Evolutionary conservation across 805 yeast genomes (phyloP).

Genomic region (Cyberlindnera nakhonratchasimensis): DNA sequence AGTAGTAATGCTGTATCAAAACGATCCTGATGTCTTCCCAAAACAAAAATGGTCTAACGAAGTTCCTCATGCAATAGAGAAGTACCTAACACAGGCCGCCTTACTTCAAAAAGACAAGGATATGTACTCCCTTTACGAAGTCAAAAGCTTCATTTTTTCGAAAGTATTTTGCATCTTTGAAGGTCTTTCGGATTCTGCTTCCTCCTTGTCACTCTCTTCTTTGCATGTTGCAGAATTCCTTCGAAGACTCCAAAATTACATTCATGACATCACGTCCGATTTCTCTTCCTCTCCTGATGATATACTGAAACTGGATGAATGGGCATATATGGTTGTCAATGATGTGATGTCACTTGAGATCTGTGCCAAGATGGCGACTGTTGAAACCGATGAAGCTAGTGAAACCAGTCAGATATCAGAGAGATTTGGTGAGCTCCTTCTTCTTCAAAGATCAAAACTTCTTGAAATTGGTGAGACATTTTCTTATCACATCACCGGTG

Average conservation of each 20-base stretch:
- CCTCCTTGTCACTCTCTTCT: constrained; percentile 40
- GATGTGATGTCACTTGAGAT: constrained; percentile 34
- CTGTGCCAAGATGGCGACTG: constrained; percentile 12
- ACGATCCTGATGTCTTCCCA: constrained; percentile 3
- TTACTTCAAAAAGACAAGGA: background rate
- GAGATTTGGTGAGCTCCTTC: constrained; percentile 45
- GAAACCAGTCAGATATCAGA: constrained; percentile 32
- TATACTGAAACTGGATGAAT: constrained; percentile 35
- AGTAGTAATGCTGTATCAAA: constrained; percentile 20
- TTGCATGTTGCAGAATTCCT: constrained; percentile 38
- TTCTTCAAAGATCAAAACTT: constrained; percentile 45
- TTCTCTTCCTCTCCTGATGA: constrained; percentile 23
- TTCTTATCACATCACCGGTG: constrained; percentile 32
- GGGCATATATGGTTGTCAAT: constrained; percentile 39
- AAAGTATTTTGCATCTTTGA: constrained; percentile 37
- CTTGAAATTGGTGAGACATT: constrained; percentile 31
- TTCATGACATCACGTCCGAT: constrained; percentile 33
- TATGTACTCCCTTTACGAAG: constrained; percentile 9
- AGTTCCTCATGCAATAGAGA: constrained; percentile 8
- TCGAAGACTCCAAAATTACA: constrained; percentile 32
- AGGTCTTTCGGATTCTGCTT: constrained; percentile 34
- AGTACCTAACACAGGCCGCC: constrained; percentile 1
- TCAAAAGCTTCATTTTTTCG: constrained; percentile 33
- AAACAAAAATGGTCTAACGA: constrained; percentile 6
- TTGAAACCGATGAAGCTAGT: constrained; percentile 24